phyloP scores from a whole-genome alignment of 163 green algal genomes.

The Coccomyxa subellipsoidea region DNA sequence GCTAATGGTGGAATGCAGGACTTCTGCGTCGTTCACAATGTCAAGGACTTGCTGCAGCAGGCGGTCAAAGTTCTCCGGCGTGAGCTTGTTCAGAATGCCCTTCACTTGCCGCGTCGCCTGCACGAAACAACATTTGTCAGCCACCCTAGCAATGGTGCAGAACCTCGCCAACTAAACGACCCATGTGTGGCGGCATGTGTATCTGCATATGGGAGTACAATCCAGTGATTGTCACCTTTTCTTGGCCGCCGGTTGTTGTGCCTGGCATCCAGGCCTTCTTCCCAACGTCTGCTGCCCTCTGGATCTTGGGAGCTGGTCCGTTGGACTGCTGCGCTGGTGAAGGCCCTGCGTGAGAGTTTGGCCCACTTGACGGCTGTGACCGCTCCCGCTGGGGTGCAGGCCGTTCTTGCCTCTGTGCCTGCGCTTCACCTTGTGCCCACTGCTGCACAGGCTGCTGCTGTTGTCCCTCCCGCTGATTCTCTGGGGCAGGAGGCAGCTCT shows the following conservation, averaged over 20 bases:
- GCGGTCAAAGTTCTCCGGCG: constrained; percentile 98
- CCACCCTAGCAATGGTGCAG: neutral
- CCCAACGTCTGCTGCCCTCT: constrained; percentile 53
- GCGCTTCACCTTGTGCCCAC: neutral
- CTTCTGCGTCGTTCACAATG: constrained; percentile 72
- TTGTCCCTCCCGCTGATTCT: neutral
- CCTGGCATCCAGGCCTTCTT: constrained; percentile 53
- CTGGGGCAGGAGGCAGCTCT: neutral
- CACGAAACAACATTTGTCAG: constrained; percentile 2
- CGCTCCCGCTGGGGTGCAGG: neutral
- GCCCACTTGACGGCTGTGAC: neutral
- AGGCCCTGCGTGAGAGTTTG: neutral
- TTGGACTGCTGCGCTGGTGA: neutral
- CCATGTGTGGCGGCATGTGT: too few relatives aligned
- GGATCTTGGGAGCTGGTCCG: constrained; percentile 42
- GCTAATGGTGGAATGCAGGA: constrained; percentile 81
- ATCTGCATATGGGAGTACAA: too few relatives aligned
- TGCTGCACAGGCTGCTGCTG: constrained; percentile 11
- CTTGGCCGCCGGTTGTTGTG: neutral
- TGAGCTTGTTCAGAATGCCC: constrained; percentile 99
- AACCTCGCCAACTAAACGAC: too few relatives aligned
- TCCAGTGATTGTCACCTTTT: constrained; percentile 10
- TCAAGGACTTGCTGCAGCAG: constrained; percentile 89
- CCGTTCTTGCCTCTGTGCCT: neutral
- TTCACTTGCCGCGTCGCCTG: constrained; percentile 81